These are phyloP conservation scores for Tremellales sp. DNA, from an alignment of 1,284 basidiomycete species.

Conservation along the genomic window DNA sequence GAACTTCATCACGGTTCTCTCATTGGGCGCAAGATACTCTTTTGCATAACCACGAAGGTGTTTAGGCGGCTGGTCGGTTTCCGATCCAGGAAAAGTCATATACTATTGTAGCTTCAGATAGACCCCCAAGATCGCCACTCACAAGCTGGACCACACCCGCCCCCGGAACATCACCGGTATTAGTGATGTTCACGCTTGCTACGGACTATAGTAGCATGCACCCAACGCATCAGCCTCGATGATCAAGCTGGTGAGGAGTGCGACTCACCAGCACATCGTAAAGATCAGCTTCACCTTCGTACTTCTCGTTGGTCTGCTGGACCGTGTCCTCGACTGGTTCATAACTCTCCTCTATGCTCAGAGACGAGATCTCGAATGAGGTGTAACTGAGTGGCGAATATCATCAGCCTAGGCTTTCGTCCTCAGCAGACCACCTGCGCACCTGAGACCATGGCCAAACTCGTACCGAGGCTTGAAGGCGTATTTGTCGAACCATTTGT, in stretches of 20 bases:
- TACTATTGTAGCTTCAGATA: slow-evolving; percentile 29
- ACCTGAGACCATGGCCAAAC: slow-evolving; percentile 52
- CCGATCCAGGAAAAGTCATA: slow-evolving; percentile 44
- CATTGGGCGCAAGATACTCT: slow-evolving; percentile 37
- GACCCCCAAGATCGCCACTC: slow-evolving; percentile 11
- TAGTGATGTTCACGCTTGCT: slow-evolving; percentile 46
- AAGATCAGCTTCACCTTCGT: slow-evolving; percentile 33
- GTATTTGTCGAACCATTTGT: slow-evolving; percentile 51
- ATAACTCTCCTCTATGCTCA: slow-evolving; percentile 27
- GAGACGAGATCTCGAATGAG: slow-evolving; percentile 42
- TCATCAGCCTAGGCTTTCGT: not conserved
- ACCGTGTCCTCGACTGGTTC: slow-evolving; percentile 33
- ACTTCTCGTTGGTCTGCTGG: slow-evolving; percentile 49
- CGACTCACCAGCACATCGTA: slow-evolving; percentile 44
- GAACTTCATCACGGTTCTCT: slow-evolving; percentile 38
- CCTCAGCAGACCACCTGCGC: not conserved
- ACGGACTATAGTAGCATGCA: slow-evolving; percentile 20
- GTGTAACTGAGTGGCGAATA: slow-evolving; percentile 38
- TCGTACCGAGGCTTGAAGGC: slow-evolving; percentile 49
- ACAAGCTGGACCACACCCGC: slow-evolving; percentile 52
- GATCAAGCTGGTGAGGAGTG: slow-evolving; percentile 1
- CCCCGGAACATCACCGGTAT: slow-evolving; percentile 47
- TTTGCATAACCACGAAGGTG: slow-evolving; percentile 47
- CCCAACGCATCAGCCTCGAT: not conserved
- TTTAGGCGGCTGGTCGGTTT: slow-evolving; percentile 43